Percentiles rank a stretch among this genome's conserved stretches.
phyloP scores from a whole-genome alignment of 2,329 filamentous ascomycete species.

The Colletotrichum theobromicola region DNA sequence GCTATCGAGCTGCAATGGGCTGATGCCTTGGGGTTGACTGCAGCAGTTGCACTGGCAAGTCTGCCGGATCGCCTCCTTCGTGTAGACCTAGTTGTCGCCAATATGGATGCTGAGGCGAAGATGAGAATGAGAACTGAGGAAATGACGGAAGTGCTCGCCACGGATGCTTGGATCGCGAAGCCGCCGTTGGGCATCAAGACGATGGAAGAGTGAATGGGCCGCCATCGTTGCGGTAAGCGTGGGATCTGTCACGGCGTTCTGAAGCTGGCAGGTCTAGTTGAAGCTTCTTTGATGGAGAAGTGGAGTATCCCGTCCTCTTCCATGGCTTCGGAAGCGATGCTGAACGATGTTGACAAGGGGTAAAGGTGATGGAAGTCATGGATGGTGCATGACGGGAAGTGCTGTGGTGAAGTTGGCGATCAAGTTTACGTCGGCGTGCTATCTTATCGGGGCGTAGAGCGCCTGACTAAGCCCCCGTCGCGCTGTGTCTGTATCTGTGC shows the following conservation, averaged over 20 bases:
- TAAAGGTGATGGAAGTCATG: background rate
- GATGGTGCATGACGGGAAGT: background rate
- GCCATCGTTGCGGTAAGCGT: background rate
- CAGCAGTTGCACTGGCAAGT: background rate
- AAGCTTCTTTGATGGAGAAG: background rate
- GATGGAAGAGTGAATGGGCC: background rate
- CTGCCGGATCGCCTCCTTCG: background rate
- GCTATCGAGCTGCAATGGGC: conserved; percentile 6
- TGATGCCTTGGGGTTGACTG: background rate
- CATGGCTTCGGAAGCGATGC: background rate
- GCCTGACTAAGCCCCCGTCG: background rate
- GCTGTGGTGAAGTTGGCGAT: background rate
- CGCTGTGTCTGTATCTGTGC: background rate
- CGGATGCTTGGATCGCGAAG: background rate
- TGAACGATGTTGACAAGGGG: background rate
- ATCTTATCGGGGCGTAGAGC: background rate
- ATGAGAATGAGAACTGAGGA: background rate
- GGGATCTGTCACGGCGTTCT: conserved; percentile 1
- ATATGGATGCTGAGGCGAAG: background rate
- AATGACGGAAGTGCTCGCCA: background rate
- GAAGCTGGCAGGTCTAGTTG: background rate
- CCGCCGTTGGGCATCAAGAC: conserved; percentile 17
- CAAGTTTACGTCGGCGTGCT: background rate
- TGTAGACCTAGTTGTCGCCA: background rate
- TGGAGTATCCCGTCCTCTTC: background rate